A percentile compares a stretch with the other conserved stretches of the same genome.
These are phyloP conservation scores for Phylloporus sp. DNA, from an alignment of 1,284 basidiomycete species.

Conservation along the genomic window DNA sequence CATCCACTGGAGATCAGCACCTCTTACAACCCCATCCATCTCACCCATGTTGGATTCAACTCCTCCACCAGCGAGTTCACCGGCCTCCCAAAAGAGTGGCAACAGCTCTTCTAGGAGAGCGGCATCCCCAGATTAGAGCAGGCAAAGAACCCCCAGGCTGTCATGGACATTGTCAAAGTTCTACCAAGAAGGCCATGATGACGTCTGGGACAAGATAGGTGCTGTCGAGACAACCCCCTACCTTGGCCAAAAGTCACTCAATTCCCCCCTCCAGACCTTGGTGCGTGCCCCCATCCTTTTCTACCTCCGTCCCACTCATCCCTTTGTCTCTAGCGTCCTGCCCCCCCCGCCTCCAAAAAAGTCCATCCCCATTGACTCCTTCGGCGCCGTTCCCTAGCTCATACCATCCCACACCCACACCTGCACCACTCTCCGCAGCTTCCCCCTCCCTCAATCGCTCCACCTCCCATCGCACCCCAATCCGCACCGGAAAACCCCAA, in stretches of 20 bases:
- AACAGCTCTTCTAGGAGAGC: constrained; percentile 94
- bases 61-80: constrained; percentile 98
- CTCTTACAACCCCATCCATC: constrained; percentile 98
- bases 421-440: constrained; percentile 60
- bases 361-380: constrained; percentile 38
- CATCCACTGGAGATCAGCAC: constrained; percentile 96
- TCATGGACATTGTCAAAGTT: constrained; percentile 99
- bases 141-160: no score
- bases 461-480: constrained; percentile 69
- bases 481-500: constrained; percentile 52
- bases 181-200: constrained; percentile 86
- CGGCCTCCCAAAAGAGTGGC: constrained; percentile 98
- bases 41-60: constrained; percentile 99
- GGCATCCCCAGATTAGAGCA: no score
- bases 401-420: constrained; percentile 73
- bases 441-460: constrained; percentile 74
- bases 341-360: constrained; percentile 63
- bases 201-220: constrained; percentile 86
- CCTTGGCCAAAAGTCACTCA: constrained; percentile 37
- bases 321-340: constrained; percentile 46
- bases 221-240: constrained; percentile 38
- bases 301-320: constrained; percentile 8
- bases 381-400: constrained; percentile 47
- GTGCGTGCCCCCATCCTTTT: no score
- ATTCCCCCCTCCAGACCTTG: no score